Evolutionary conservation across 2,329 filamentous ascomycete genomes (phyloP), one percentile per base, ranked within the genome.

Genomic region (Ascochyta lentis): DNA sequence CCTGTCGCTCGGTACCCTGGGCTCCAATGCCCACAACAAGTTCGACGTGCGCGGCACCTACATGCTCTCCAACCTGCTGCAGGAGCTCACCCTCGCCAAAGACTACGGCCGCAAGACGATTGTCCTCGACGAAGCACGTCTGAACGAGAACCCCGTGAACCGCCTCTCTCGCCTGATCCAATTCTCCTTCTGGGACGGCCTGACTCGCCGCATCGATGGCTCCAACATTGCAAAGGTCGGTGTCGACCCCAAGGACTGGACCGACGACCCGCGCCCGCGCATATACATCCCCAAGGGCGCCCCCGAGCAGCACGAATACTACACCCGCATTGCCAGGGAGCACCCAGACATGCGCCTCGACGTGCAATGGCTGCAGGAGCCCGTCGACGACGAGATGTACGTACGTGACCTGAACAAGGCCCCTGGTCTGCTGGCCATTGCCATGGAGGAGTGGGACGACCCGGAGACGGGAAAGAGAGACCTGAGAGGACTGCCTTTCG

Each of bases 1-100:
- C 41, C 84, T 97, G 50, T 89, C 90, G 34, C 81, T 98, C 34
- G 90, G 92, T 61, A 97, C 94, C 3, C 89, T 90, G 26, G 89
- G 86, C 22, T 97, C 93, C 33, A 91, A 90, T 65, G 94, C 93
- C 38, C 86, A 90, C 79, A 94, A 93, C 70, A 87, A 88, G 61
- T 92, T 94, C 76, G 93, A 98, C 72, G 86, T 99, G 59, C 90
- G 94, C 63, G 95, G 95, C 68, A 98, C 92, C 29, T 99, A 99
- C 77, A 96, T 96, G 89, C 85, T 99, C 56, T 96, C 94, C 60
- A 99, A 98, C 74, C 86, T 98, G 41, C 83, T 98, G 37, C 95
- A 99, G 77, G 95, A 99, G 78, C 84, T 99, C 63, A 95, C 90
- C 1, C 84, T 98, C 64, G 95, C 95, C 62, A 89, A 96, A 80